Evolutionary conservation across 371 early-diverging fungal genomes (phyloP), one percentile per base, ranked within the genome.

Genomic region (Parasitella parasitica): DNA sequence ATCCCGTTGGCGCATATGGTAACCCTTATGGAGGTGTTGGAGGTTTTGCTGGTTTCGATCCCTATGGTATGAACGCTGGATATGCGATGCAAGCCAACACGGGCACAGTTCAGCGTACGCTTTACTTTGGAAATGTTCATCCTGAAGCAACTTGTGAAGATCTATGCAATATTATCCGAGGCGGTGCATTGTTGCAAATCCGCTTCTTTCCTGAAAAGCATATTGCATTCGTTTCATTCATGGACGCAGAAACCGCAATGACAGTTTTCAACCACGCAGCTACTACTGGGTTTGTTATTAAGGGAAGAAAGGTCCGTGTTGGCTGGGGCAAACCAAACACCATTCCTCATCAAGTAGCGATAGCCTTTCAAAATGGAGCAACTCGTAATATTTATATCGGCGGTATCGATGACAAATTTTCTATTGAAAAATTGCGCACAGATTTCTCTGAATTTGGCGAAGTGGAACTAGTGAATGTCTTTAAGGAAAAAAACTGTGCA

Each of bases 381-480:
- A 84, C 91, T 1, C 88, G 95, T 32, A 94, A 92, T 61, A 87
- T 95, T 26, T 94, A 90, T 66, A 63, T 95, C 26, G 92, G 92
- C n/a, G 72, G 70, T 28, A 62, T 87, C 4, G 84, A 87, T 51
- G 86, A 82, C 26, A 67, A 64, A 15, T 61, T 82, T 2, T 80
- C 80, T 4, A 90, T 86, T 46, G 82, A 81, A 12, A 77, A 80
- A 54, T 73, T 94, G 4, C 74, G 78, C 1, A 53, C 74, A 9
- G 92, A 91, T 62, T 88, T 92, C 61, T 65, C 82, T 11, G 76
- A 79, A 27, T 94, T 77, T 72, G 95, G 95, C 5, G 86, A 88
- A 16, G 84, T 95, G 27, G 95, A 95, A 55, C 67, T 84, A 37
- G 80, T 95, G 57, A 89, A 92, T 65, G 78, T 90, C 0, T 67